Evolutionary conservation across 257 asterid species (phyloP), one percentile per base, ranked within the genome.

Genomic region (Lycium ferocissimum): DNA sequence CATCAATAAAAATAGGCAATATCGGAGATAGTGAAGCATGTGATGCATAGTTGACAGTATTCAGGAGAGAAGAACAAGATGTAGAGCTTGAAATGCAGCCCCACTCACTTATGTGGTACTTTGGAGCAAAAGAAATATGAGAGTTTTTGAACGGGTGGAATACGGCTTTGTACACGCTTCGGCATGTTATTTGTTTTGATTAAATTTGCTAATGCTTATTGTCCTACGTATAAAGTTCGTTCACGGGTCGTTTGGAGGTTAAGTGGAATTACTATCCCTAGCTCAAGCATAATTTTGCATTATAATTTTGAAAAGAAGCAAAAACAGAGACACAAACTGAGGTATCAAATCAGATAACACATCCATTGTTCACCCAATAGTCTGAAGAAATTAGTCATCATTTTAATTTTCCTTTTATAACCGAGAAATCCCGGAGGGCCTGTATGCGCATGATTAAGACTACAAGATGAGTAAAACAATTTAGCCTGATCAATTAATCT

Each of bases 271-370:
- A 73, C 15, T 47, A 47, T 47, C 43, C 79, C 38, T 13, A 76
- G 81, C 45, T 13, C 62, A 51, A 76, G 81, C 63, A 76, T 53
- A 51, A 26, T 51, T 49, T 1, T 20, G 56, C 40, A 22, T 75
- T 49, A 78, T 53, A 22, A 75, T 76, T 78, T 78, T 26, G 26
- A 78, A 26, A 26, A 78, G 17, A 14, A 78, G 82, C 49, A 53
- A 78, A 76, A 69, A 61, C 3, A 17, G 22, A 40, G 8, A 26
- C 20, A 14, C 43, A 22, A 53, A 53, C 62, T 78, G 26, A 78
- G 26, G 57, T 78, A 8, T 7, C 47, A 9, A 53, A 51, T 49
- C 65, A 51, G 20, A 51, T 76, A 54, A 58, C 61, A 76, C 47
- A 53, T 26, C 65, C 47, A 33, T 33, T 26, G 62, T 53, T 53